Evolutionary conservation across 1,284 basidiomycete species (phyloP).

Genomic region (Austroboletus novae-zelandiae): DNA sequence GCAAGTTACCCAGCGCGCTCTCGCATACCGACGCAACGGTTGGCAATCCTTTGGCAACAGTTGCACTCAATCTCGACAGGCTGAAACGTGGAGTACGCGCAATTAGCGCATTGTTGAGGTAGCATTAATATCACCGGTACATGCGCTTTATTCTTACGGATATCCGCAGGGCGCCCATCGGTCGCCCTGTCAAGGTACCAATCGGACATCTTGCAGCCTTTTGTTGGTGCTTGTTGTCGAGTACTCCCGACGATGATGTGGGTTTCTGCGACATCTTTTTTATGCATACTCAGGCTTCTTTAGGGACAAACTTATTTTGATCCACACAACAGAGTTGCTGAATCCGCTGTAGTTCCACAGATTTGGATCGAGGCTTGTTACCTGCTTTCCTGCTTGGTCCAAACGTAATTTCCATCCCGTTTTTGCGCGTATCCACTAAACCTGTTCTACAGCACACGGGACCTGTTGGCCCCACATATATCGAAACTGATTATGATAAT

Average conservation of each 20-base stretch:
- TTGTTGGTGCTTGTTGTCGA: conserved; percentile 51
- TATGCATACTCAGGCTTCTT: conserved; percentile 4
- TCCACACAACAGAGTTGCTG: conserved; percentile 47
- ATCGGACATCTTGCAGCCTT: conserved; percentile 60
- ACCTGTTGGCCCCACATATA: conserved; percentile 52
- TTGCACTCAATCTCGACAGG: conserved; percentile 59
- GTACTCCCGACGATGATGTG: conserved; percentile 55
- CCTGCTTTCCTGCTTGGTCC: conserved; percentile 46
- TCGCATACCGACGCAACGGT: conserved; percentile 8
- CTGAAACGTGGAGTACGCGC: conserved; percentile 53
- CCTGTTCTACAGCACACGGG: conserved; percentile 42
- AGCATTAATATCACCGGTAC: not conserved
- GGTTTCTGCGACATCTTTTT: conserved; percentile 12
- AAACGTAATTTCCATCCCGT: conserved; percentile 41
- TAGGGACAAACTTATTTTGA: conserved; percentile 53
- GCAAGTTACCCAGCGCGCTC: conserved; percentile 10
- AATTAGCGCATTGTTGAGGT: conserved; percentile 56
- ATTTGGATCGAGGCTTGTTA: conserved; percentile 55
- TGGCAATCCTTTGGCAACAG: conserved; percentile 39
- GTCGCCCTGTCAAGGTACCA: conserved; percentile 73
- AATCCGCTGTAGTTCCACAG: conserved; percentile 50
- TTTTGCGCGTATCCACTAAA: not conserved
- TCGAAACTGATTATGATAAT: conserved; percentile 50
- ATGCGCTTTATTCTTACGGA: conserved; percentile 4
- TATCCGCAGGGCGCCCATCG: conserved; percentile 48